A percentile compares a stretch with the other conserved stretches of the same genome.
Evolutionary conservation across 495 filamentous ascomycete genomes (phyloP).

Genomic region (Neurospora tetrasperma): DNA sequence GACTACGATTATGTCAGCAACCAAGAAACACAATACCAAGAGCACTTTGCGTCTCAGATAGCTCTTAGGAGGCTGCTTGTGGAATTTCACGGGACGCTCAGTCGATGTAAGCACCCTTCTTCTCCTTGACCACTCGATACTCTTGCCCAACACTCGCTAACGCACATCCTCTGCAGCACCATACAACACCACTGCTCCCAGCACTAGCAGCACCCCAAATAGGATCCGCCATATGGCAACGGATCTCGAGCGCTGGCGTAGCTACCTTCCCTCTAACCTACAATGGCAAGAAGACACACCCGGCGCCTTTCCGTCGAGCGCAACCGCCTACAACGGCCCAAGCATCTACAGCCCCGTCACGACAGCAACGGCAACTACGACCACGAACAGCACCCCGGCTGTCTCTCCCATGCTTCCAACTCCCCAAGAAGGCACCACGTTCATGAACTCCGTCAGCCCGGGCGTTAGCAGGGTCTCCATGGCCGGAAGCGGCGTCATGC

Average conservation of each 20-base stretch:
- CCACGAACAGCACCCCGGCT: neutral
- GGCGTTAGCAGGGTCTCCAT: neutral
- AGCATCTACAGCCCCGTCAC: constrained; percentile 16
- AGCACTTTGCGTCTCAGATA: constrained; percentile 48
- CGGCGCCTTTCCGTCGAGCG: constrained; percentile 22
- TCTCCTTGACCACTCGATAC: neutral
- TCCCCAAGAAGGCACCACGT: neutral
- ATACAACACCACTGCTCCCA: constrained; percentile 3
- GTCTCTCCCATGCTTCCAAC: neutral
- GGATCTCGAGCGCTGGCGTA: constrained; percentile 46
- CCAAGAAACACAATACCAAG: constrained; percentile 41
- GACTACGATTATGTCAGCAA: constrained; percentile 39
- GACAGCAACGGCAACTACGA: constrained; percentile 7
- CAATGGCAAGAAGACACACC: constrained; percentile 45
- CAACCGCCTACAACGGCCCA: constrained; percentile 10
- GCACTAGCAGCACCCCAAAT: constrained; percentile 8
- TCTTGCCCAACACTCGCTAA: neutral
- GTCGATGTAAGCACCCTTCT: constrained; percentile 30
- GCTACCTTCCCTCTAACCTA: constrained; percentile 39
- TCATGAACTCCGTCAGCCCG: neutral
- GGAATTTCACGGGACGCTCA: constrained; percentile 39
- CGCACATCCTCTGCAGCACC: neutral
- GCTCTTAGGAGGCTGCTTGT: constrained; percentile 43
- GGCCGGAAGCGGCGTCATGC: neutral
- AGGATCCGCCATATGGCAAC: constrained; percentile 38